phyloP scores from a whole-genome alignment of 1,284 basidiomycete genomes.

The Ceratobasidium papillatum region DNA sequence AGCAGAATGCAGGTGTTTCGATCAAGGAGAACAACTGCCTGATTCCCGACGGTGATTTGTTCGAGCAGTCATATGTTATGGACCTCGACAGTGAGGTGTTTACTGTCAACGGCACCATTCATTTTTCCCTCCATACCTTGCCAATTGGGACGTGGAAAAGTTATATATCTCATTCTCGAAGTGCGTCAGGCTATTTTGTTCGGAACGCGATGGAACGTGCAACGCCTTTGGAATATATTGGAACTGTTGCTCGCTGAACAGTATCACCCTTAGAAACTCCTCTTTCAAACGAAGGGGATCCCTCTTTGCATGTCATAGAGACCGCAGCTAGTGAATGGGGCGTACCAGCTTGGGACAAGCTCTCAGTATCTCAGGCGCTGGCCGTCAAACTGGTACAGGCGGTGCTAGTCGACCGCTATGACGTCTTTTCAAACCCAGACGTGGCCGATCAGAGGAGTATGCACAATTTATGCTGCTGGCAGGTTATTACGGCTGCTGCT shows the following conservation, averaged over 20 bases:
- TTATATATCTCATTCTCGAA: not conserved
- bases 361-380: constrained; percentile 2
- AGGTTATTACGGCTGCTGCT: not conserved
- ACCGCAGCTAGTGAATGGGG: not conserved
- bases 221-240: not conserved
- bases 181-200: not conserved
- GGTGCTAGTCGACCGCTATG: not conserved
- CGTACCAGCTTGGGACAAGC: not conserved
- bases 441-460: not conserved
- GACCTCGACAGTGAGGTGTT: constrained; percentile 27
- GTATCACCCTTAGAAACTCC: not conserved
- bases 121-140: not conserved
- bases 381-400: not conserved
- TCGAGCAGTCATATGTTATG: not conserved
- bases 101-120: constrained; percentile 2
- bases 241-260: constrained; percentile 1
- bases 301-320: not conserved
- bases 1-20: too few relatives aligned
- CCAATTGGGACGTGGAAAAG: not conserved
- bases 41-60: not conserved
- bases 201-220: not conserved
- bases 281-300: not conserved
- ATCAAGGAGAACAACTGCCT: constrained; percentile 1
- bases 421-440: constrained; percentile 1
- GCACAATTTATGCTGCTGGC: constrained; percentile 5